These are phyloP conservation scores for Vachellia pachyceras DNA, from an alignment of 306 rosid genomes.

Conservation along the genomic window DNA sequence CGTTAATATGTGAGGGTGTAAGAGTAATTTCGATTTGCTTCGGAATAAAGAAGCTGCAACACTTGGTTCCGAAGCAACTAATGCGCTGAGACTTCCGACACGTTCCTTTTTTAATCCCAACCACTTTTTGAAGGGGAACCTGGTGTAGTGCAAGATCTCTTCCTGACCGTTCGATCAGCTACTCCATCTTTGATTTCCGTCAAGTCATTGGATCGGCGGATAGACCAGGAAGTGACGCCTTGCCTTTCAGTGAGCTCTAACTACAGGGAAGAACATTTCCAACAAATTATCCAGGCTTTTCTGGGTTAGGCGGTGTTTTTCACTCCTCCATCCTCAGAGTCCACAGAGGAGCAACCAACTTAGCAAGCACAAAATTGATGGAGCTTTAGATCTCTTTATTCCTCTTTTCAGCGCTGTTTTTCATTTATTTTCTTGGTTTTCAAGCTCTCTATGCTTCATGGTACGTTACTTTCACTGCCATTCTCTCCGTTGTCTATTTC, in stretches of 20 bases:
- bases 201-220: constrained; percentile 30
- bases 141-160: neutral
- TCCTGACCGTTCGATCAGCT: constrained; percentile 18
- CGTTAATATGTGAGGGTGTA: neutral
- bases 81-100: constrained; percentile 56
- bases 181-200: neutral
- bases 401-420: constrained; percentile 2
- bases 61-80: constrained; percentile 73
- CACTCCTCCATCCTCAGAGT: constrained; percentile 40
- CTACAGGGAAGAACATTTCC: constrained; percentile 1
- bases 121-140: constrained; percentile 2
- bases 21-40: constrained; percentile 49
- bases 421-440: constrained; percentile 30
- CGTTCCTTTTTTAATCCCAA: constrained; percentile 37
- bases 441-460: constrained; percentile 48
- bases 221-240: neutral
- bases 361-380: constrained; percentile 46
- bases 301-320: constrained; percentile 15
- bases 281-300: constrained; percentile 44
- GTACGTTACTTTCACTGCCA: constrained; percentile 43
- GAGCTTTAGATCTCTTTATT: constrained; percentile 57
- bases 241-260: neutral
- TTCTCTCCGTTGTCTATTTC: constrained; percentile 33
- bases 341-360: constrained; percentile 41
- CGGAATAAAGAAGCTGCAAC: constrained; percentile 59